Evolutionary conservation across 257 asterid genomes (phyloP), one percentile per base, ranked within the genome.

Genomic region (Primulina tabacum): DNA sequence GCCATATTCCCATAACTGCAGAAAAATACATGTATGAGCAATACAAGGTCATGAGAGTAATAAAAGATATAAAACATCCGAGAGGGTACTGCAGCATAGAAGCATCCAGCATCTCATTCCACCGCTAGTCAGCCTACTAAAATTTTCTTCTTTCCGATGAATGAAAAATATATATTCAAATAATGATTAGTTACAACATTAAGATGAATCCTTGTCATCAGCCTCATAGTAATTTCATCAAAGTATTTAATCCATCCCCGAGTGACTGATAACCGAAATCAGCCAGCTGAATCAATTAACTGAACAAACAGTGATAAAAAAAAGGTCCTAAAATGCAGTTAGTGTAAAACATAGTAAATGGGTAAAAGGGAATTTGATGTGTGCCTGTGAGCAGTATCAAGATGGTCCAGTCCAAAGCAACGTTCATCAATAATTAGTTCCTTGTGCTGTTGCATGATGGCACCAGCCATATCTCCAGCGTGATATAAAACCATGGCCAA

Each of bases 1-100:
- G 98, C 99, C 99, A 94, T 89, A 81, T 91, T 94, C 72, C 99
- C 97, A 62, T 94, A 94, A 73, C 99, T 94, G 95, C 82, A 82
- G 61, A 4, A 61, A 69, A 64, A 6, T 20, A 8, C 21, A 28
- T 28, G 28, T 35, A 59, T 75, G 37, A 75, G 60, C 47, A 50
- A 67, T 6, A 62, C 6, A 64, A 60, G 6, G 62, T n/a, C 53
- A 20, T 17, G 57, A 11, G 14, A 62, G 53, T 32, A 17, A 53
- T 1, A 1, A 64, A 64, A 20, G 21, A 33, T 6, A 30, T 1
- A 71, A 4, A 8, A 26, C 50, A 32, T 5, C 43, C 26, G 17
- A 5, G 16, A 33, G 5, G 38, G 28, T 18, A 17, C 5, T 30
- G 11, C 10, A 32, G 9, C 43, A 16, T 61, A 14, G 10, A 32